Evolutionary conservation across 2,329 filamentous ascomycete genomes (phyloP), one percentile per base, ranked within the genome.

Genomic region (Chalara sp.): DNA sequence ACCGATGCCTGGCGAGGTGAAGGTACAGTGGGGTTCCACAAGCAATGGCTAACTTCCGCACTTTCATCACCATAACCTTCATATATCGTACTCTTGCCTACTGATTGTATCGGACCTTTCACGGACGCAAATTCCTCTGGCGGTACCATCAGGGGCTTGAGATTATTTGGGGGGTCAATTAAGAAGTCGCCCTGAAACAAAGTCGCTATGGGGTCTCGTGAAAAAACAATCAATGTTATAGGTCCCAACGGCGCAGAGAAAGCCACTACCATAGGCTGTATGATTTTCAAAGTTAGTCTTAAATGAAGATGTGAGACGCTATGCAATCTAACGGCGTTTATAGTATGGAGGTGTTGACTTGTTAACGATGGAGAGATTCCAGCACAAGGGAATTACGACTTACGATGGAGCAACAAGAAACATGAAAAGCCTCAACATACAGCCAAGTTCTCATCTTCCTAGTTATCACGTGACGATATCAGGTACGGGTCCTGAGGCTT

Each of bases 201-300:
- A 21, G 21, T 21, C 21, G 21, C 21, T 80, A 1, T 28, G 48
- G 42, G 7, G 12, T 37, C 21, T 37, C 35, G 6, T 37, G 45
- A 39, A 33, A 46, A 32, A 35, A 37, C 32, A 21, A 12, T 35
- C 32, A 21, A 13, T 4, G 45, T 47, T n/a, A 10, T 37, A n/a
- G 45, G 21, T 7, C 13, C 32, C 8, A 8, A 5, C n/a, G 32
- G 21, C 10, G 21, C 32, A 7, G 45, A 12, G 13, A 29, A 39
- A 33, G 31, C 21, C 3, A 39, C 35, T 37, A 47, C 45, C 11
- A 30, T 47, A 13, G 5, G 32, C 42, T 29, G 28, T 12, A 37
- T 39, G 32, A 7, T 37, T 21, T 47, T 47, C 11, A 37, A 37
- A 47, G 32, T 47, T 12, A 39, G 35, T 37, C 32, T 21, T 21